Base-by-base conservation (phyloP, 2,329 filamentous ascomycete genomes). In the Scedosporium dehoogii region DNA sequence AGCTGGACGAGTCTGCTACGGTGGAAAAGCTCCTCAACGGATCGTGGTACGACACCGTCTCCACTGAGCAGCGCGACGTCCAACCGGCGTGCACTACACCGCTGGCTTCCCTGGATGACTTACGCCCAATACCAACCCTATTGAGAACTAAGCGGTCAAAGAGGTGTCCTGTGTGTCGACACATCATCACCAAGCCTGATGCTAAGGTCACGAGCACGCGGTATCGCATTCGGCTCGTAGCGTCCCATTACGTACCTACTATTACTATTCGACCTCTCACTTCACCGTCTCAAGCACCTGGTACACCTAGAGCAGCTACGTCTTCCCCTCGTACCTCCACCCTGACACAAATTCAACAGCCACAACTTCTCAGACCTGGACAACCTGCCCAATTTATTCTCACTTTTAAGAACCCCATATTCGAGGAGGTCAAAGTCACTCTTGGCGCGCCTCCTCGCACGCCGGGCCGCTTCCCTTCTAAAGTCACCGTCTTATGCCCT, bases 111-210 rank as follows among this genome's bases (percentile, higher is more conserved):
- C 76, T 84, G 1, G 82, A 87, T 61, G 85, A 93, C 21, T 83
- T 97, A 4, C 87, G 91, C 29, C 94, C 94, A 0, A 82, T 92
- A 14, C 88, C 92, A 0, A 88, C 90, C 16, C 82, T 96, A 2
- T 84, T 99, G 14, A 88, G 91, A 63, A 96, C 93, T 0, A 97
- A 97, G 72, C 89, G 93, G 44, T 92, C 91, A 21, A 97, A 97
- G 76, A 90, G 94, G 56, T 99, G 94, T 74, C 89, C 91, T 59
- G 84, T 88, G 10, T 99, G 94, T 75, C 88, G 94, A 12, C 93
- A 97, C 76, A 97, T 97, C 71, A 88, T 99, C 68, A 90, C 91
- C 65, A 96, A 96, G 73, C 94, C 93, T 14, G 94, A 99, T 74
- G 85, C 87, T 64, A 99, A 97, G 74, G 87, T 96, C 38, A 85